Conservation (phyloP, 768 basidiomycete species). For the Tricholoma flavovirens region DNA sequence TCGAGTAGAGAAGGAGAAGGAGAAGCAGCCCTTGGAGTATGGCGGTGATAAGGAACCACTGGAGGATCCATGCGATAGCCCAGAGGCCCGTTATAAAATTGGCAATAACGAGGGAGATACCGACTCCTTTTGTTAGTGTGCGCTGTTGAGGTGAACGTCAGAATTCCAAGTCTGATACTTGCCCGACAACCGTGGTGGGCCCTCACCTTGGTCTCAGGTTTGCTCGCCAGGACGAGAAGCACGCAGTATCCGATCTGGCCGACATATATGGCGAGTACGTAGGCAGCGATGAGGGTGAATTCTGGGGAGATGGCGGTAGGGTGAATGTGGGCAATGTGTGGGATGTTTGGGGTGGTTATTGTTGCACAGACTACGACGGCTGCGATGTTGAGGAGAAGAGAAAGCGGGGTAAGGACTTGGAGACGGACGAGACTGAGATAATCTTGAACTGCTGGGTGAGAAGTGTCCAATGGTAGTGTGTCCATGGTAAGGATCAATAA, state of each 20-base stretch:
- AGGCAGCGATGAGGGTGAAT: constrained; percentile 48
- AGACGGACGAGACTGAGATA: constrained; percentile 66
- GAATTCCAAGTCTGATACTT: neutral
- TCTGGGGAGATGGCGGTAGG: constrained; percentile 73
- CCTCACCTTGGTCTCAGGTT: constrained; percentile 69
- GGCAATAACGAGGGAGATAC: constrained; percentile 64
- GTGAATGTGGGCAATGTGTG: constrained; percentile 35
- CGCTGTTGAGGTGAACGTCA: constrained; percentile 11
- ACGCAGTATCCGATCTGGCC: constrained; percentile 80
- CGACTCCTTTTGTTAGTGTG: constrained; percentile 75
- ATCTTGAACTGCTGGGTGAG: constrained; percentile 56
- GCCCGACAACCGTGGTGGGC: neutral
- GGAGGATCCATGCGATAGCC: constrained; percentile 73
- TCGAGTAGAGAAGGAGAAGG: constrained; percentile 71
- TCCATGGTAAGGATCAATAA: constrained; percentile 35
- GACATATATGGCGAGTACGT: constrained; percentile 55
- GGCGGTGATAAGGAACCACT: constrained; percentile 73
- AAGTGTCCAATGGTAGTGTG: constrained; percentile 49
- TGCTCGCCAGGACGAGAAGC: constrained; percentile 63
- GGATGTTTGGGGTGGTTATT: constrained; percentile 60
- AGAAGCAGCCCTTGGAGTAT: constrained; percentile 67
- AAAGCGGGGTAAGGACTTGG: constrained; percentile 84
- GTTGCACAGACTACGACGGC: constrained; percentile 62
- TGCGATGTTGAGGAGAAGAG: constrained; percentile 75
- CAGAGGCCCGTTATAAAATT: constrained; percentile 80